A percentile compares a stretch with the other conserved stretches of the same genome.
Evolutionary conservation across 306 rosid species (phyloP).

Genomic region (Alnus rubra): DNA sequence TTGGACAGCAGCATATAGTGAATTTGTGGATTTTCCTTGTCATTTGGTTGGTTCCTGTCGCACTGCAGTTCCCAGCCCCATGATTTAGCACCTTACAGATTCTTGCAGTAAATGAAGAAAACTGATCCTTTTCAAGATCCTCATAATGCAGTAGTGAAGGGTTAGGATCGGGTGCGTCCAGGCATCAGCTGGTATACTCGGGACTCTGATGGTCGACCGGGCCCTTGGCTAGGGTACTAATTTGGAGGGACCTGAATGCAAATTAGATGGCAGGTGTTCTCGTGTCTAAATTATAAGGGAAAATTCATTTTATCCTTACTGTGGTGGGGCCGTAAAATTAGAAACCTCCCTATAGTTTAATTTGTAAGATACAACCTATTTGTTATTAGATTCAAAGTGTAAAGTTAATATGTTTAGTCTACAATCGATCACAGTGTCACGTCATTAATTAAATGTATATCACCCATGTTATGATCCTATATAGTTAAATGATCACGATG

Average conservation of each 20-base stretch:
- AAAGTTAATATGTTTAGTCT: too few species aligned
- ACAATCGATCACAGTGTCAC: too few species aligned
- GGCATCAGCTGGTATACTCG: background rate
- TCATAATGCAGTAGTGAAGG: background rate
- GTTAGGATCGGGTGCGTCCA: background rate
- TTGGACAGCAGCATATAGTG: slow-evolving; percentile 39
- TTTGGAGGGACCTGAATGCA: background rate
- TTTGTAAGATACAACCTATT: background rate
- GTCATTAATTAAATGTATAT: too few species aligned
- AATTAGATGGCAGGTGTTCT: background rate
- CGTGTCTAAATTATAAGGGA: background rate
- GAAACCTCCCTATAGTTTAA: background rate
- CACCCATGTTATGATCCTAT: too few species aligned
- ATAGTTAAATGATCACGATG: too few species aligned
- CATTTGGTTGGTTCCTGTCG: background rate
- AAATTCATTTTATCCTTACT: background rate
- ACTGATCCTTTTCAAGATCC: background rate
- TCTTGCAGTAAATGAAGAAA: background rate
- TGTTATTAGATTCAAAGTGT: background rate
- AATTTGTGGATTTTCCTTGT: background rate
- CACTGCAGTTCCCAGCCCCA: background rate
- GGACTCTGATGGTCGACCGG: background rate
- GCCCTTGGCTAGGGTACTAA: background rate
- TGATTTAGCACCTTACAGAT: background rate
- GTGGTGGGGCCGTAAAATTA: background rate